These are phyloP conservation scores for Phytomonas serpens DNA, from an alignment of 208 protist species.

Conservation along the genomic window DNA sequence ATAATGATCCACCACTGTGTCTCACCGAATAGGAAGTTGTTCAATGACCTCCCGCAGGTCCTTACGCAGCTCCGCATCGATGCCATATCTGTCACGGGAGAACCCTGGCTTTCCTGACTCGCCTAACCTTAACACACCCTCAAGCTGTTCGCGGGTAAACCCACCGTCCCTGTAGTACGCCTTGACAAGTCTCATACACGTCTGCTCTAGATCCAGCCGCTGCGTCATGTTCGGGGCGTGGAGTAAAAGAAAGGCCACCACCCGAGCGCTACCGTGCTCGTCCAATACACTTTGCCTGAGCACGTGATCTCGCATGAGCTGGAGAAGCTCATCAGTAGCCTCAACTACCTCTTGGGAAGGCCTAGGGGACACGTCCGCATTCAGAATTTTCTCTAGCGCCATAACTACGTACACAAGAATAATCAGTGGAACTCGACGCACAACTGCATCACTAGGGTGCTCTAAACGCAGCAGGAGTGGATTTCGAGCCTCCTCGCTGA, in stretches of 20 bases:
- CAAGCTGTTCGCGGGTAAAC: slow-evolving; percentile 31
- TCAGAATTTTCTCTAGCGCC: slow-evolving; percentile 1
- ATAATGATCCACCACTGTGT: not conserved
- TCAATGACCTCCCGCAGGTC: not conserved
- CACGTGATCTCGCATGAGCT: not conserved
- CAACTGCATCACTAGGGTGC: not conserved
- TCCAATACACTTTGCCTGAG: slow-evolving; percentile 9
- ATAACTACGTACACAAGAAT: not conserved
- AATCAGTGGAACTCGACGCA: slow-evolving; percentile 8
- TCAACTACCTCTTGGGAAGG: not conserved
- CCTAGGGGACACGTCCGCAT: not conserved
- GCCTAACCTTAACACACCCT: slow-evolving; percentile 11
- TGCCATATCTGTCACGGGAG: not conserved
- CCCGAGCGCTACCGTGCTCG: slow-evolving; percentile 19
- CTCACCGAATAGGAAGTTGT: not conserved
- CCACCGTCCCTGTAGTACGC: slow-evolving; percentile 22
- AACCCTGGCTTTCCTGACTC: not conserved
- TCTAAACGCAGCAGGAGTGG: not conserved
- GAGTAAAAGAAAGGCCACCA: slow-evolving; percentile 23
- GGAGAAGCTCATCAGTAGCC: not conserved
- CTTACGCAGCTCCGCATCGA: not conserved
- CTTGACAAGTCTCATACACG: slow-evolving; percentile 16
- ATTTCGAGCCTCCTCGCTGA: not conserved
- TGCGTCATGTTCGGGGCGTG: slow-evolving; percentile 21
- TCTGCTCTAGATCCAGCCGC: slow-evolving; percentile 16